Evolutionary conservation across 331 rosid genomes (phyloP), one percentile per base, ranked within the genome.

Genomic region (Erythrophleum ivorense): DNA sequence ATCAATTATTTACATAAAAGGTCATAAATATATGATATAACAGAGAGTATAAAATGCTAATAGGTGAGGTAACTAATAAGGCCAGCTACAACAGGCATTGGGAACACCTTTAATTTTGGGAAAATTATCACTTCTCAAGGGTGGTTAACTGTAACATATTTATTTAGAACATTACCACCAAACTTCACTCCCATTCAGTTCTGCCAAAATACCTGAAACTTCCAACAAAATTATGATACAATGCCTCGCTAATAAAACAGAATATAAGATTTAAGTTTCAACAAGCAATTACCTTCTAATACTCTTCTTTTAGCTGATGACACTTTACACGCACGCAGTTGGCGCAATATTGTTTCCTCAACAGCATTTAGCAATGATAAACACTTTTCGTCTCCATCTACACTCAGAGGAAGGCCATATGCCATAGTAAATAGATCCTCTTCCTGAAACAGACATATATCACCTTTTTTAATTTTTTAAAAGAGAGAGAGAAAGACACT

Each of bases 351-450:
- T 75, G 97, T 92, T 84, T 93, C 99, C 86, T 95, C 99, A 80
- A 95, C 97, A 21, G 97, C 94, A 84, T 93, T 91, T 84, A 95
- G 85, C 90, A 91, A 73, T 65, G 98, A 77, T 77, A 90, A 89
- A 88, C 97, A 91, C 90, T 84, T 93, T 48, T 92, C 97, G 83
- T 95, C 98, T 85, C 94, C 91, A 80, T 95, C 93, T 84, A 89
- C 92, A 85, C 83, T 80, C 85, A 95, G 81, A 83, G 98, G 94
- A 85, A 95, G 99, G 84, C 98, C 99, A 87, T 91, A 91, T 82
- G 93, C 74, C 97, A 95, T 90, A 64, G 86, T 92, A 84, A 95
- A 93, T 69, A 95, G 85, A 89, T 95, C 99, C 88, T 95, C 99
- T 88, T 95, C 98, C 98, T 94, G 84, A 57, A 68, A 89, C 71